Percentiles rank a stretch among this genome's conserved stretches.
These are phyloP conservation scores for Trypanosoma conorhini DNA, from an alignment of 208 protist species.

Conservation along the genomic window DNA sequence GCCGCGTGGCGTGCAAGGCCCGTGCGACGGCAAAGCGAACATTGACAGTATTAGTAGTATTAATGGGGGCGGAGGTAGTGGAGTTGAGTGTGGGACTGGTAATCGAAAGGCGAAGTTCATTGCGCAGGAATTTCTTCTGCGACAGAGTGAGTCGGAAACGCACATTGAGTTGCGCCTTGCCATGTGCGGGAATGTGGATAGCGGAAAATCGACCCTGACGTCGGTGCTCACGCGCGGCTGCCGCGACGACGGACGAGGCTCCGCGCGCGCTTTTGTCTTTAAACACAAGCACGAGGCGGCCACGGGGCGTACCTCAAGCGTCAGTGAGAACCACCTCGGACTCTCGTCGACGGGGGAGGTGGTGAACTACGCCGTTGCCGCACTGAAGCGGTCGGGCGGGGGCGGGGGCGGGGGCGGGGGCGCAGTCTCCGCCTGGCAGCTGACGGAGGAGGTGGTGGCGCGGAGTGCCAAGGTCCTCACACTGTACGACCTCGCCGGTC, in stretches of 20 bases:
- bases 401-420: neutral
- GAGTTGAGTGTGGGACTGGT: neutral
- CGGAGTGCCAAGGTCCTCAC: constrained; percentile 94
- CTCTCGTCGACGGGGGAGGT: constrained; percentile 93
- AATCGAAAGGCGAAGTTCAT: constrained; percentile 28
- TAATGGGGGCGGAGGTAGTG: neutral
- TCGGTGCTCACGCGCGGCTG: constrained; percentile 91
- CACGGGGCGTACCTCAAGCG: constrained; percentile 95
- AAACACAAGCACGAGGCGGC: constrained; percentile 96
- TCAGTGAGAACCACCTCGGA: constrained; percentile 96
- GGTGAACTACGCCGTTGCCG: constrained; percentile 79
- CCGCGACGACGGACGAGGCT: constrained; percentile 88
- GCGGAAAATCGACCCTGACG: constrained; percentile 92
- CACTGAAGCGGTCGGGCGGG: constrained; percentile 2
- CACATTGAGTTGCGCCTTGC: constrained; percentile 88
- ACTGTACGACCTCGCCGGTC: constrained; percentile 97
- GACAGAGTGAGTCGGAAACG: constrained; percentile 34
- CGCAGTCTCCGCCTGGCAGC: constrained; percentile 25
- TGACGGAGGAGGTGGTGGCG: constrained; percentile 74
- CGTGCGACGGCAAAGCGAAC: neutral
- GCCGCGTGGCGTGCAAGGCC: constrained; percentile 48
- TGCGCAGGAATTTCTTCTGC: constrained; percentile 80
- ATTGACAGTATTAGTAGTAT: constrained; percentile 8
- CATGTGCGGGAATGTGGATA: constrained; percentile 95
- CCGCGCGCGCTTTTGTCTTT: constrained; percentile 89